phyloP scores from a whole-genome alignment of 2,329 filamentous ascomycete genomes.

The Aspergillus neotritici region DNA sequence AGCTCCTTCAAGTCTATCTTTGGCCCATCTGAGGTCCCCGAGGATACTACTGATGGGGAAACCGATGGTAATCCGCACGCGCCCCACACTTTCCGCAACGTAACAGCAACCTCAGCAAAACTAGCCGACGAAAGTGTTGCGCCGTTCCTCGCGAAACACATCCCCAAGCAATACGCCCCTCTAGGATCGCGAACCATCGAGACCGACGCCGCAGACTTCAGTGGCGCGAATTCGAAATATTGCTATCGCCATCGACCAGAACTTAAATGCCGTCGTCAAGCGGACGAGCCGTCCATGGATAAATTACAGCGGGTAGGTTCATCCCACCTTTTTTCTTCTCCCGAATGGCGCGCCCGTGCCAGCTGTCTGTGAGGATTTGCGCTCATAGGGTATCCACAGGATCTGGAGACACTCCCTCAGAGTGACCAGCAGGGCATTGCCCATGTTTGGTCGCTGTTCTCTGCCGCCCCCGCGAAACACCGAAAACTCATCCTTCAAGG shows the following conservation, averaged over 20 bases:
- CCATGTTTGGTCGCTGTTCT: slow-evolving; percentile 97
- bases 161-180: slow-evolving; percentile 81
- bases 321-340: neutral
- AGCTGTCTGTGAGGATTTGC: neutral
- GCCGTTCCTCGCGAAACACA: slow-evolving; percentile 85
- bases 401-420: slow-evolving; percentile 73
- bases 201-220: slow-evolving; percentile 40
- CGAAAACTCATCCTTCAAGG: slow-evolving; percentile 94
- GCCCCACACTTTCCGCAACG: slow-evolving; percentile 26
- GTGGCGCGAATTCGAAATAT: slow-evolving; percentile 67
- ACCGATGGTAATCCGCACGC: slow-evolving; percentile 19
- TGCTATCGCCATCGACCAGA: slow-evolving; percentile 95
- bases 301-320: slow-evolving; percentile 72
- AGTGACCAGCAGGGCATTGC: slow-evolving; percentile 92
- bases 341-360: neutral
- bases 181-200: slow-evolving; percentile 45
- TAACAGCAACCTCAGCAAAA: slow-evolving; percentile 47
- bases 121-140: slow-evolving; percentile 73
- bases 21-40: slow-evolving; percentile 11
- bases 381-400: slow-evolving; percentile 44
- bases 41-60: slow-evolving; percentile 14
- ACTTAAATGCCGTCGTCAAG: slow-evolving; percentile 84
- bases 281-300: slow-evolving; percentile 94
- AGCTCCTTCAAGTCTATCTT: slow-evolving; percentile 18
- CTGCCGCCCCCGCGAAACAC: slow-evolving; percentile 87